phyloP scores from a whole-genome alignment of 2,329 filamentous ascomycete species.

The Sporothrix pseudoabietina region DNA sequence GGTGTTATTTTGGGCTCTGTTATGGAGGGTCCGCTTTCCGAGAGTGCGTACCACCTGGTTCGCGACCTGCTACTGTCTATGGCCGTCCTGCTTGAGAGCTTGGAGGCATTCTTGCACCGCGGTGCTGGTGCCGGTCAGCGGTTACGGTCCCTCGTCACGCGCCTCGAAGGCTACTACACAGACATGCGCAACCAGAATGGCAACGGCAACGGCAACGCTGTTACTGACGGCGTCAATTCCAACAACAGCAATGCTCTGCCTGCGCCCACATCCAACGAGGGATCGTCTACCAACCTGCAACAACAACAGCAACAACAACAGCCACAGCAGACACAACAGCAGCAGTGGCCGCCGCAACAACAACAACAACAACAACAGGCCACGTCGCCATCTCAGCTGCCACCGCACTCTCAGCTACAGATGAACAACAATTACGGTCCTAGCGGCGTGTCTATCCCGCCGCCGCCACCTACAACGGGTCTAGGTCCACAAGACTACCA shows the following conservation, averaged over 20 bases:
- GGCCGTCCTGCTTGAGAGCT: constrained; percentile 39
- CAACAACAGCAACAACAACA: not conserved
- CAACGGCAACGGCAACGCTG: not conserved
- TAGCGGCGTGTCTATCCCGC: constrained; percentile 6
- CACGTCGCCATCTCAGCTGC: not conserved
- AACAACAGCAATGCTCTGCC: not conserved
- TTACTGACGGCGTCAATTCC: not conserved
- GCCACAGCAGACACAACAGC: not conserved
- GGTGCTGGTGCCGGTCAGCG: constrained; percentile 32
- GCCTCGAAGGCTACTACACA: constrained; percentile 32
- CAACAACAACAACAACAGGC: not conserved
- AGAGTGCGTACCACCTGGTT: constrained; percentile 38
- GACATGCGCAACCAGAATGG: constrained; percentile 22
- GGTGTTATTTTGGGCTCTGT: constrained; percentile 43
- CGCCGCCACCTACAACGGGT: not conserved
- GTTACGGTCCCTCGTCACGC: constrained; percentile 30
- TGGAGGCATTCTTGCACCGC: constrained; percentile 32
- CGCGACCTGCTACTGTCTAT: constrained; percentile 41
- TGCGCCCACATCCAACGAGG: not conserved
- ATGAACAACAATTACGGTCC: constrained; percentile 5
- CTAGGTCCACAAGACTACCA: not conserved
- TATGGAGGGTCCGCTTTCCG: constrained; percentile 41
- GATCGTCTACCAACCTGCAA: not conserved
- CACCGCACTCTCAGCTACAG: not conserved
- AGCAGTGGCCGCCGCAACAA: not conserved